phyloP scores from a whole-genome alignment of 2,329 filamentous ascomycete species.

The Parafenestella ontariensis region DNA sequence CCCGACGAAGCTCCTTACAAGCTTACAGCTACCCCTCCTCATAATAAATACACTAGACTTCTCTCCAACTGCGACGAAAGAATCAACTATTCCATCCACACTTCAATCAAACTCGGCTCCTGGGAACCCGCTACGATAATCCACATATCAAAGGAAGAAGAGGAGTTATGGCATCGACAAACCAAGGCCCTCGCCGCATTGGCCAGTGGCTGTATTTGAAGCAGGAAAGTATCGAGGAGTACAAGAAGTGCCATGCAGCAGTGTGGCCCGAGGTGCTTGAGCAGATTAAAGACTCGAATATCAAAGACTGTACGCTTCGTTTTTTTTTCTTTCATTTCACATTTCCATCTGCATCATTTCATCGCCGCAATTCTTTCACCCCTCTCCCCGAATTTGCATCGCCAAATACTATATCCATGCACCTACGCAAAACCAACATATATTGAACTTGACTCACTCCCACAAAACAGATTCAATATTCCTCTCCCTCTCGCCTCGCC shows the following conservation, averaged over 20 bases:
- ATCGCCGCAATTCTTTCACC: too few species aligned
- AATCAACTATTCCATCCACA: too few species aligned
- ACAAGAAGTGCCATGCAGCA: conserved; percentile 75
- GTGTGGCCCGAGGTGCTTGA: conserved; percentile 80
- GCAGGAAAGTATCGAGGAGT: conserved; percentile 69
- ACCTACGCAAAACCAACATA: too few species aligned
- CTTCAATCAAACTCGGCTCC: too few species aligned
- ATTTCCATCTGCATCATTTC: too few species aligned
- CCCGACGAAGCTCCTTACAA: neutral
- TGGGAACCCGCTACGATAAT: too few species aligned
- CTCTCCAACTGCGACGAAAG: neutral
- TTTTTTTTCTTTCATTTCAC: conserved; percentile 38
- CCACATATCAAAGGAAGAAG: too few species aligned
- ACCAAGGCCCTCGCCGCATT: conserved; percentile 58
- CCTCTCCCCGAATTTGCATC: too few species aligned
- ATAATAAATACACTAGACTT: neutral
- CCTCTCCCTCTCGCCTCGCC: conserved; percentile 65
- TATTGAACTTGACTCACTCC: neutral
- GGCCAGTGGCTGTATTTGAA: conserved; percentile 77
- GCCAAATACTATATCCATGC: too few species aligned
- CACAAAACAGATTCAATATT: conserved; percentile 67
- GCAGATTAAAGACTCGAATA: conserved; percentile 78
- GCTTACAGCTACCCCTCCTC: neutral
- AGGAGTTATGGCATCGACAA: conserved; percentile 23
- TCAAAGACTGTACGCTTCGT: conserved; percentile 67